Percentiles rank a stretch among this genome's conserved stretches.
Evolutionary conservation across 192 early-diverging fungal species (phyloP).

Genomic region (Jimgerdemannia lactiflua): DNA sequence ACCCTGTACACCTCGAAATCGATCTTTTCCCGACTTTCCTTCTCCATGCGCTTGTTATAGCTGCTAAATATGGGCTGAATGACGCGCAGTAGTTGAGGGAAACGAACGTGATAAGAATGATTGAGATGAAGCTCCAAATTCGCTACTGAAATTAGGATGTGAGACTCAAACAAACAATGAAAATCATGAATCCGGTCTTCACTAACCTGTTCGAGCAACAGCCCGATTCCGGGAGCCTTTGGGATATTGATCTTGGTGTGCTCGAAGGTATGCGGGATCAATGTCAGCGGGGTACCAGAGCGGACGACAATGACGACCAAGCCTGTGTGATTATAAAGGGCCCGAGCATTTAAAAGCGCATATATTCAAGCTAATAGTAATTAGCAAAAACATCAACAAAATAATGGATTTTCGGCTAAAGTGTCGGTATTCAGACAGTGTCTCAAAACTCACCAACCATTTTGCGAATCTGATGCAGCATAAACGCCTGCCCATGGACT

Average conservation of each 20-base stretch:
- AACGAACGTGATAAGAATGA: too few relatives aligned
- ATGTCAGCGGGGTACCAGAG: constrained; percentile 57
- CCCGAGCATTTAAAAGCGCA: not conserved
- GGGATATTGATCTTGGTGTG: constrained; percentile 86
- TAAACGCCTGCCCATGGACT: constrained; percentile 95
- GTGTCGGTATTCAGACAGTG: too few relatives aligned
- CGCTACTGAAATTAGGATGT: constrained; percentile 5
- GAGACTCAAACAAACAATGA: not conserved
- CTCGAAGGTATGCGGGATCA: constrained; percentile 68
- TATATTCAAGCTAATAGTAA: too few relatives aligned
- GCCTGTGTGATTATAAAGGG: constrained; percentile 17
- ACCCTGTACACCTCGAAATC: constrained; percentile 49
- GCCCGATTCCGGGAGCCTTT: constrained; percentile 90
- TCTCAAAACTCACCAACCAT: constrained; percentile 80
- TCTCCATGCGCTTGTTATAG: constrained; percentile 55
- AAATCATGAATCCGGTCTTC: too few relatives aligned
- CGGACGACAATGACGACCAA: constrained; percentile 83
- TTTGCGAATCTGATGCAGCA: constrained; percentile 99
- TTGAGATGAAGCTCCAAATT: not conserved
- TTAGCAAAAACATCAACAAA: too few relatives aligned
- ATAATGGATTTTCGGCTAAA: too few relatives aligned
- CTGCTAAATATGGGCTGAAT: constrained; percentile 56
- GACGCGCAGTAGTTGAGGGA: not conserved
- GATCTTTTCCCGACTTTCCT: constrained; percentile 36
- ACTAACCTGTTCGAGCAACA: constrained; percentile 76